Base-by-base conservation (phyloP, 2,329 filamentous ascomycete genomes). In the Trichoderma cornu-damae region DNA sequence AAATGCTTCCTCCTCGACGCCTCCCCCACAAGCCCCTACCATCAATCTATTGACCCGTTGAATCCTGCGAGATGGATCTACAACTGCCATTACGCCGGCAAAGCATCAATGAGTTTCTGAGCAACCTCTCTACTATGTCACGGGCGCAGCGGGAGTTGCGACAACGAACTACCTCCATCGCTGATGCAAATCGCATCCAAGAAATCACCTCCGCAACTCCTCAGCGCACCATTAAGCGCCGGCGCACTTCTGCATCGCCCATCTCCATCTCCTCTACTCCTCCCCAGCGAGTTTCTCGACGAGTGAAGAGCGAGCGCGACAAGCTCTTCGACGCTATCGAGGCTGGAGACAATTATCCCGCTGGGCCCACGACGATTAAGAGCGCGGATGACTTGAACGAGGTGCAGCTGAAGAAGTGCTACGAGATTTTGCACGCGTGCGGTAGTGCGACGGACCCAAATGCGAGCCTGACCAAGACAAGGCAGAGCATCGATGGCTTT, bases 381-480 rank as follows among this genome's bases (percentile, higher is more conserved):
- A 60, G 62, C 3, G 61, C 66, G 8, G 63, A 70, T 18, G 61
- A 66, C 26, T 63, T 71, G 11, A 66, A 62, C 5, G 62, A 67
- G 6, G n/a, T 55, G 0, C 63, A 71, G 42, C 53, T 71, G 18
- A 63, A 64, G n/a, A 61, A 61, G 37, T 69, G 65, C 35, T 71
- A 71, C 18, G 67, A 71, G 26, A 67, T 71, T 18, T 61, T 71
- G 3, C 68, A 71, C 24, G 69, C 68, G 0, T 71, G 69, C 9
- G 66, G 68, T 0, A 24, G 48, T 0, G 68, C 69, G 4, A 70
- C 68, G 1, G 63, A 70, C 3, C 35, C 49, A 0, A 53, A 52
- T 3, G 62, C 66, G 2, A 66, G 61, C 1, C 49, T 68, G 16
- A 38, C 53, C 0, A 62, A 62, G 26, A 70, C 69, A 0, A 61